Evolutionary conservation across 768 basidiomycete genomes (phyloP).

Genomic region (Mycena maculata): DNA sequence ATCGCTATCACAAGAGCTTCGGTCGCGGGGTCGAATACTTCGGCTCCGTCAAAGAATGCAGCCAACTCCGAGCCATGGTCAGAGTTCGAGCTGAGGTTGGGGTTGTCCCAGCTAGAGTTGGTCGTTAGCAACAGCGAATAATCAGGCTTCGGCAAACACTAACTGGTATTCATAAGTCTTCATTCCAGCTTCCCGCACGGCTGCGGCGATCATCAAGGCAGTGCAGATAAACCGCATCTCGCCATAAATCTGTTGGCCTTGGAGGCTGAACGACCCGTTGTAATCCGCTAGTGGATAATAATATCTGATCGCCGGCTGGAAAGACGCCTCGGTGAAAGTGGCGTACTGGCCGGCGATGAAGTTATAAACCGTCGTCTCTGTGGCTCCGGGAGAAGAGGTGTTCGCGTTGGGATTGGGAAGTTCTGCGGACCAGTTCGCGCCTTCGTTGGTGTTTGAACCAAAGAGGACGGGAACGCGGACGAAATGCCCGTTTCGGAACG

Average conservation of each 20-base stretch:
- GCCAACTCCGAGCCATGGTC: slow-evolving; percentile 51
- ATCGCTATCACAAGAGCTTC: slow-evolving; percentile 49
- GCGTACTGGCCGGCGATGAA: slow-evolving; percentile 55
- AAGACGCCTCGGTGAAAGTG: slow-evolving; percentile 44
- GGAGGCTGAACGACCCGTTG: slow-evolving; percentile 49
- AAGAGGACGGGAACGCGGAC: slow-evolving; percentile 54
- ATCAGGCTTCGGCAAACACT: neutral
- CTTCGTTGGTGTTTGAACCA: slow-evolving; percentile 59
- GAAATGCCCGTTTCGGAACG: slow-evolving; percentile 51
- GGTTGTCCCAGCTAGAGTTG: slow-evolving; percentile 52
- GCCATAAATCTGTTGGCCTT: slow-evolving; percentile 60
- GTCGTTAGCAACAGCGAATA: neutral
- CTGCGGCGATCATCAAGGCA: slow-evolving; percentile 49
- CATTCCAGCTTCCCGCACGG: slow-evolving; percentile 34
- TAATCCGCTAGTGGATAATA: slow-evolving; percentile 51
- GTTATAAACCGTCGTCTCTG: slow-evolving; percentile 53
- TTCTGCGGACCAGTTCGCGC: slow-evolving; percentile 52
- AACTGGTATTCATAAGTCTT: slow-evolving; percentile 53
- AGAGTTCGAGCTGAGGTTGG: slow-evolving; percentile 51
- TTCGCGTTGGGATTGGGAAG: slow-evolving; percentile 51
- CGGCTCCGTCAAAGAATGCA: slow-evolving; percentile 49
- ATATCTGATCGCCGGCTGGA: slow-evolving; percentile 43
- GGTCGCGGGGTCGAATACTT: slow-evolving; percentile 42
- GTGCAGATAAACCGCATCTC: slow-evolving; percentile 58
- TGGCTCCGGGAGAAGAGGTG: slow-evolving; percentile 52